Evolutionary conservation across 805 yeast genomes (phyloP).

Genomic region (Cyberlindnera subsufficiens): DNA sequence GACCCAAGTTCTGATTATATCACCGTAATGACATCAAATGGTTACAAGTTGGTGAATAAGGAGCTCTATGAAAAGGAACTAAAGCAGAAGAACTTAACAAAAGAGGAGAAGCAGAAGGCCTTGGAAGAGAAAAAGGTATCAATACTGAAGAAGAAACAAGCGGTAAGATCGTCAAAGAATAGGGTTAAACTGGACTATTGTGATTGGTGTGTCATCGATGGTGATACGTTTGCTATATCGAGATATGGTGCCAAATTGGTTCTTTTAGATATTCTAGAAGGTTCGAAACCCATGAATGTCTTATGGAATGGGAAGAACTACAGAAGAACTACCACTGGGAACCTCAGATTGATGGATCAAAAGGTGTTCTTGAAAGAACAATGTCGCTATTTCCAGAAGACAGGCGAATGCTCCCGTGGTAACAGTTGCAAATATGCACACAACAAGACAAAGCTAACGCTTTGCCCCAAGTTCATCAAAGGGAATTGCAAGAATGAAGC

Average conservation of each 20-base stretch:
- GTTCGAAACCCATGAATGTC: conserved; percentile 2
- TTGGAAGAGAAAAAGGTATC: conserved; percentile 14
- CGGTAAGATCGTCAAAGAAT: conserved; percentile 23
- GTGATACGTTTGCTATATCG: conserved; percentile 37
- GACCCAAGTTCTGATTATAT: conserved; percentile 22
- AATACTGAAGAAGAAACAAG: conserved; percentile 14
- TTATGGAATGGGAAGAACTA: conserved; percentile 30
- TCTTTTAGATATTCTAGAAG: conserved; percentile 26
- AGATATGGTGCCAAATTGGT: conserved; percentile 35
- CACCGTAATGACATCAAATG: conserved; percentile 28
- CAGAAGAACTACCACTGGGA: conserved; percentile 24
- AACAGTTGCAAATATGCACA: conserved; percentile 49
- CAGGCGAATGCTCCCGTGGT: conserved; percentile 42
- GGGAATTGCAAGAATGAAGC: conserved; percentile 35
- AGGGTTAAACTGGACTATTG: conserved; percentile 34
- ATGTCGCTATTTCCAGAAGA: conserved; percentile 23
- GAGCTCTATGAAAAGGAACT: conserved; percentile 30
- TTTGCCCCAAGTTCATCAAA: conserved; percentile 46
- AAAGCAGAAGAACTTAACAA: conserved; percentile 15
- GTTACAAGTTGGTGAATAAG: conserved; percentile 34
- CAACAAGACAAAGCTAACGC: conserved; percentile 40
- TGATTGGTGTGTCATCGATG: conserved; percentile 39
- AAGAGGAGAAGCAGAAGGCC: conserved; percentile 21
- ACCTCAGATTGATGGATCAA: conserved; percentile 16
- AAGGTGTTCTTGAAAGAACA: conserved; percentile 22